Percentiles rank a stretch among this genome's conserved stretches.
Evolutionary conservation across 208 protist species (phyloP).

Genomic region (Trypanosoma caninum): DNA sequence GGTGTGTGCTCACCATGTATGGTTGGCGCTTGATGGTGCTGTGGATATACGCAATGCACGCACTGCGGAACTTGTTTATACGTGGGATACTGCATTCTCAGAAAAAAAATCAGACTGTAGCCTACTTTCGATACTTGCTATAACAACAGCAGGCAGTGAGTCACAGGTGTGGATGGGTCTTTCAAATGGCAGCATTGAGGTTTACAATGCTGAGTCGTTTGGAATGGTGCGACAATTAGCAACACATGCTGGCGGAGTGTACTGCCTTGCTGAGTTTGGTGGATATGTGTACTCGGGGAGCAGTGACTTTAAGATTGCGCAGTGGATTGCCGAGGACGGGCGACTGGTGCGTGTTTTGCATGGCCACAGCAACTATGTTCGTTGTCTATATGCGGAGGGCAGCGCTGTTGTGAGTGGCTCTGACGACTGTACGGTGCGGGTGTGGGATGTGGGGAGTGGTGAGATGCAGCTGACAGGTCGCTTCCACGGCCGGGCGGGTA

Average conservation of each 20-base stretch:
- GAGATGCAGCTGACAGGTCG: conserved; percentile 59
- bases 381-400: conserved; percentile 79
- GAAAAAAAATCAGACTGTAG: conserved; percentile 3
- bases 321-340: conserved; percentile 53
- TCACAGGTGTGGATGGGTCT: conserved; percentile 76
- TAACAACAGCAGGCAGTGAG: conserved; percentile 19
- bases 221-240: conserved; percentile 30
- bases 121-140: conserved; percentile 25
- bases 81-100: conserved; percentile 25
- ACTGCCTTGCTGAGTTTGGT: conserved; percentile 70
- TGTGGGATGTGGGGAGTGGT: conserved; percentile 79
- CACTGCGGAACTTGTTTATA: conserved; percentile 52
- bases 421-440: conserved; percentile 76
- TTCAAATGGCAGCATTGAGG: conserved; percentile 70
- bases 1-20: conserved; percentile 53
- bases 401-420: conserved; percentile 73
- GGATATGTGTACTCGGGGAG: conserved; percentile 77
- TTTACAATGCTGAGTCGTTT: conserved; percentile 48
- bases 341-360: conserved; percentile 50
- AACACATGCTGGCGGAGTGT: conserved; percentile 61
- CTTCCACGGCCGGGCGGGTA: conserved; percentile 68
- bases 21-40: conserved; percentile 53
- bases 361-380: conserved; percentile 63
- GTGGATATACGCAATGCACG: conserved; percentile 66
- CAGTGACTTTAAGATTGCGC: conserved; percentile 66